Percentiles rank a stretch among this genome's conserved stretches.
These are phyloP conservation scores for Fusarium sp. DNA, from an alignment of 2,329 filamentous ascomycete genomes.

Conservation along the genomic window DNA sequence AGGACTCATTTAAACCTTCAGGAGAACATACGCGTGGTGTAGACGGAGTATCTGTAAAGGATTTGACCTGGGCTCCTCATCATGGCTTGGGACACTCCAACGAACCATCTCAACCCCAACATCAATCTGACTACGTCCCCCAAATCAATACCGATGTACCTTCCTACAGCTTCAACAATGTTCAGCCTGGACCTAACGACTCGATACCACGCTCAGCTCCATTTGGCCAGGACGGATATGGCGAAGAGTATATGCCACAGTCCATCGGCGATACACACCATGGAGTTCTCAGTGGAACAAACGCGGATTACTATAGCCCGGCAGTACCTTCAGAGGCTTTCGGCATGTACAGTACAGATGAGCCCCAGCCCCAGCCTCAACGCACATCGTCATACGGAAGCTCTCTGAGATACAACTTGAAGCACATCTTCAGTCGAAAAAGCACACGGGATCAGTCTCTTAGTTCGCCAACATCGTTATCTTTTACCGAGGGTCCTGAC, in stretches of 20 bases:
- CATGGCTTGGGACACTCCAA: conserved; percentile 30
- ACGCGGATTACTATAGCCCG: conserved; percentile 54
- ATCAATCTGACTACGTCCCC: conserved; percentile 18
- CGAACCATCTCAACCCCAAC: conserved; percentile 21
- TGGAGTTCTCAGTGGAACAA: conserved; percentile 49
- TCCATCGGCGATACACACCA: conserved; percentile 44
- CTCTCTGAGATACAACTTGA: conserved; percentile 50
- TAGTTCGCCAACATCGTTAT: conserved; percentile 41
- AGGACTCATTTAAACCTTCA: conserved; percentile 49
- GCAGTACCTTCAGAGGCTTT: conserved; percentile 54
- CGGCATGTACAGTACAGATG: conserved; percentile 48
- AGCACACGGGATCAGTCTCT: conserved; percentile 46
- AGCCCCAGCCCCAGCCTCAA: conserved; percentile 38
- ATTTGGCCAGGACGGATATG: conserved; percentile 37
- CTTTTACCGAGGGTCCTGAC: conserved; percentile 31
- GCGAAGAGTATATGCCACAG: conserved; percentile 44
- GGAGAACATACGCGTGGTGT: conserved; percentile 45
- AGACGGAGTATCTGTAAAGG: conserved; percentile 39
- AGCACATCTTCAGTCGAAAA: conserved; percentile 50
- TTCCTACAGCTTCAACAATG: conserved; percentile 8
- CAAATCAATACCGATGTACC: conserved; percentile 32
- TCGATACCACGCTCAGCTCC: conserved; percentile 34
- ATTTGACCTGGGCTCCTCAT: conserved; percentile 40
- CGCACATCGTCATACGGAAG: conserved; percentile 47
- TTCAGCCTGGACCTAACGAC: conserved; percentile 22